Conservation (phyloP, 148 eudicot genomes). For the Linanthus parryae region DNA sequence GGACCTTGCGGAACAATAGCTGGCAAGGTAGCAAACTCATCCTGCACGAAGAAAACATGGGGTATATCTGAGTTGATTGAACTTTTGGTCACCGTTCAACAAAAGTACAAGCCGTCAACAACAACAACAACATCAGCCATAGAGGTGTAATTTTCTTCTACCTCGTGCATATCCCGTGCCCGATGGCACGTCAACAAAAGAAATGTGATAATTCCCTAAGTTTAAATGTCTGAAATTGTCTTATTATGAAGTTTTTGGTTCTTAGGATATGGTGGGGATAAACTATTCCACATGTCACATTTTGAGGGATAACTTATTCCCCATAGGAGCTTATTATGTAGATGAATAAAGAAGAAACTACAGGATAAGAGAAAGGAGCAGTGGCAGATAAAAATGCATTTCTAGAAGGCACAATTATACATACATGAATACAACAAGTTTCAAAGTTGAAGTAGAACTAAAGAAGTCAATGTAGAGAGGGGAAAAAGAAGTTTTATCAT, state of each 20-base stretch:
- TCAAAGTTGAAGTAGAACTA: neutral
- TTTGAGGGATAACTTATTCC: too few relatives aligned
- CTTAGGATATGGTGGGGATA: too few relatives aligned
- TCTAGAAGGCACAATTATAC: neutral
- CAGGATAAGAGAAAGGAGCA: neutral
- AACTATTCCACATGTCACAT: too few relatives aligned
- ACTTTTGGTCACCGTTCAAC: neutral
- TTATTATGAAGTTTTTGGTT: too few relatives aligned
- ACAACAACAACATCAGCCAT: neutral
- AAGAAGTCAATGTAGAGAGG: neutral
- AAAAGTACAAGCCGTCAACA: neutral
- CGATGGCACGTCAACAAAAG: too few relatives aligned
- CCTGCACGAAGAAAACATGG: slow-evolving; percentile 33
- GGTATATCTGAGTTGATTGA: slow-evolving; percentile 1
- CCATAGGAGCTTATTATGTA: neutral
- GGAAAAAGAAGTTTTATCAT: slow-evolving; percentile 5
- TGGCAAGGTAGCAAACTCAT: slow-evolving; percentile 75
- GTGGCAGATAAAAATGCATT: neutral
- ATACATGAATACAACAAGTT: neutral
- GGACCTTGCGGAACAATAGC: slow-evolving; percentile 69
- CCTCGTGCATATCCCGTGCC: too few relatives aligned
- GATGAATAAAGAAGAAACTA: neutral
- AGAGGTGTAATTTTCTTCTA: neutral
- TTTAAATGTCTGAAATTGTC: too few relatives aligned
- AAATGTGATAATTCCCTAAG: too few relatives aligned